A percentile compares a stretch with the other conserved stretches of the same genome.
These are phyloP conservation scores for Friedmanniomyces simplex DNA, from an alignment of 495 filamentous ascomycete species.

Conservation along the genomic window DNA sequence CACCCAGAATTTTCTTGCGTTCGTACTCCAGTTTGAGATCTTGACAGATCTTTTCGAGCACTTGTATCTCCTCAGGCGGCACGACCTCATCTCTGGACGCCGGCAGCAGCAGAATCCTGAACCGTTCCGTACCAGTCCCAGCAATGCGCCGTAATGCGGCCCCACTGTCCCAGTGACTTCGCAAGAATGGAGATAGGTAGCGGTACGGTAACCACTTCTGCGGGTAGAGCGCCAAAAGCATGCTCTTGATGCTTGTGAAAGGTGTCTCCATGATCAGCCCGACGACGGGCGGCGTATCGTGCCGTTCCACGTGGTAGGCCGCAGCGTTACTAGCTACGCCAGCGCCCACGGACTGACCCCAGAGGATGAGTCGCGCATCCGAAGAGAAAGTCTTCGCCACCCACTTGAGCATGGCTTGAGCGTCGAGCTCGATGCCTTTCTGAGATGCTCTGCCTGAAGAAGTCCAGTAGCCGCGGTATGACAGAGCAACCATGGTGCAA, in stretches of 20 bases:
- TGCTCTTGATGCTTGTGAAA: constrained; percentile 58
- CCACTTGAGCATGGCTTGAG: constrained; percentile 15
- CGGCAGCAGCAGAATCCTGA: constrained; percentile 46
- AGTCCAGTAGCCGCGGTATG: constrained; percentile 73
- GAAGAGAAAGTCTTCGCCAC: not conserved
- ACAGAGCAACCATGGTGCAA: constrained; percentile 54
- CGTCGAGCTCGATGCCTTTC: constrained; percentile 44
- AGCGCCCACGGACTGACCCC: constrained; percentile 71
- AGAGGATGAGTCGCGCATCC: constrained; percentile 45
- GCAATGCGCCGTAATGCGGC: constrained; percentile 33
- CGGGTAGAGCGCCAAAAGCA: constrained; percentile 66
- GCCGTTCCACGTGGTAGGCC: constrained; percentile 40
- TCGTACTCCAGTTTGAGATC: constrained; percentile 28
- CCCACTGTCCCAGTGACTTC: constrained; percentile 44
- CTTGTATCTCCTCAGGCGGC: constrained; percentile 44
- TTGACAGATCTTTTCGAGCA: constrained; percentile 35
- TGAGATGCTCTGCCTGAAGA: constrained; percentile 59
- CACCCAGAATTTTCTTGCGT: constrained; percentile 34
- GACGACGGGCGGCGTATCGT: constrained; percentile 8
- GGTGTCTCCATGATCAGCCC: constrained; percentile 64
- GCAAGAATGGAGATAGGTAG: constrained; percentile 45
- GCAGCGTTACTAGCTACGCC: constrained; percentile 44
- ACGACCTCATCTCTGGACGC: constrained; percentile 62
- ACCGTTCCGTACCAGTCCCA: constrained; percentile 18
- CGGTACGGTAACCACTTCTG: constrained; percentile 75